Conservation (phyloP, 2,329 filamentous ascomycete species). For the Pyrenochaeta sp. region DNA sequence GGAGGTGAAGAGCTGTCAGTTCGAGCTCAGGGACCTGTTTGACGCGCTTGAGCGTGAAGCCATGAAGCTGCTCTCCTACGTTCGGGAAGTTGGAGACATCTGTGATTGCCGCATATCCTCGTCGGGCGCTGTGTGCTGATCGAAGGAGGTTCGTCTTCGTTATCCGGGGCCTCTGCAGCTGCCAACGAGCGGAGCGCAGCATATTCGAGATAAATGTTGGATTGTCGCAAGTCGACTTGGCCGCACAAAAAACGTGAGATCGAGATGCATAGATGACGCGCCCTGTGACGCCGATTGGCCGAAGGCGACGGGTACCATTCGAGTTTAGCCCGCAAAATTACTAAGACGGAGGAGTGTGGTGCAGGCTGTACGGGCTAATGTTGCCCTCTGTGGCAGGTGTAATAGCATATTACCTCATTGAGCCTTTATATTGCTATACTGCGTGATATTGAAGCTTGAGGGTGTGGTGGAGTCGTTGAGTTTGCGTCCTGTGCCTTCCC, state of each 20-base stretch:
- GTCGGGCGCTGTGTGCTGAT: slow-evolving; percentile 21
- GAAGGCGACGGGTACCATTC: slow-evolving; percentile 12
- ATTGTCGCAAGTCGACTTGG: slow-evolving; percentile 1
- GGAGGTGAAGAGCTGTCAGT: slow-evolving; percentile 86
- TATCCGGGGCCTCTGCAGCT: slow-evolving; percentile 31
- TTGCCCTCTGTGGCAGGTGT: slow-evolving; percentile 6
- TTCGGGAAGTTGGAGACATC: slow-evolving; percentile 79
- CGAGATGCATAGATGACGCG: slow-evolving; percentile 19
- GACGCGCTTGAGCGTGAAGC: slow-evolving; percentile 87
- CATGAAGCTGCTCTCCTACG: slow-evolving; percentile 85
- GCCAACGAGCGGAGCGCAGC: slow-evolving; percentile 49
- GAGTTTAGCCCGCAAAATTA: slow-evolving; percentile 32
- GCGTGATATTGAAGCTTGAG: slow-evolving; percentile 14
- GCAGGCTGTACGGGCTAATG: slow-evolving; percentile 14
- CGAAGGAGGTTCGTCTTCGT: slow-evolving; percentile 16
- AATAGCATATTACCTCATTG: slow-evolving; percentile 9
- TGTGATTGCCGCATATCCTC: slow-evolving; percentile 71
- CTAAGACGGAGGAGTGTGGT: slow-evolving; percentile 18
- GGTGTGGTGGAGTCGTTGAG: slow-evolving; percentile 20
- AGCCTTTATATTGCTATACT: neutral
- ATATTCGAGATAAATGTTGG: slow-evolving; percentile 28
- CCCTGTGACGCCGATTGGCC: slow-evolving; percentile 33
- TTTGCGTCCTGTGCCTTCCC: slow-evolving; percentile 17
- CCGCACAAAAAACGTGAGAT: slow-evolving; percentile 20
- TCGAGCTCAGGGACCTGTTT: slow-evolving; percentile 96